Conservation (phyloP, 768 basidiomycete species). For the Nidularia sp. region DNA sequence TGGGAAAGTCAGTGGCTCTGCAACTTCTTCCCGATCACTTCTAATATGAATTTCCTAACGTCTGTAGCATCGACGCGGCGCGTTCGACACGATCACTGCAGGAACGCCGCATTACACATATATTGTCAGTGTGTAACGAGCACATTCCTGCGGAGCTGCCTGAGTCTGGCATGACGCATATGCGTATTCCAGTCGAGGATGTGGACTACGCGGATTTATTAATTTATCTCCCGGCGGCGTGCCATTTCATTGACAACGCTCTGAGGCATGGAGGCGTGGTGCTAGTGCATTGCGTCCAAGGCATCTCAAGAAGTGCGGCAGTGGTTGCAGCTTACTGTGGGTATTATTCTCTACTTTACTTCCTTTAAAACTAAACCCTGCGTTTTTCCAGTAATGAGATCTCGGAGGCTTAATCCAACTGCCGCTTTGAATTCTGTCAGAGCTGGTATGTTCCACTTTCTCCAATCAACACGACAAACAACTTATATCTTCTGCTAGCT, state of each 20-base stretch:
- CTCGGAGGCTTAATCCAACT: slow-evolving; percentile 49
- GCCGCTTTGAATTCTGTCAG: slow-evolving; percentile 60
- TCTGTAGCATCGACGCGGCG: slow-evolving; percentile 60
- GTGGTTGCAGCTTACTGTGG: slow-evolving; percentile 77
- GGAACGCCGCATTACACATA: slow-evolving; percentile 75
- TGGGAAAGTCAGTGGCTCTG: slow-evolving; percentile 64
- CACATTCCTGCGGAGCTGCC: slow-evolving; percentile 67
- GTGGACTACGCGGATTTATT: slow-evolving; percentile 67
- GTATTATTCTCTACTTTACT: slow-evolving; percentile 15
- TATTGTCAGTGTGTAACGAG: slow-evolving; percentile 74
- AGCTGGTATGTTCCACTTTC: slow-evolving; percentile 39
- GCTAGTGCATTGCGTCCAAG: slow-evolving; percentile 66
- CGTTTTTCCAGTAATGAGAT: slow-evolving; percentile 56
- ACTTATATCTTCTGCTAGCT: slow-evolving; percentile 37
- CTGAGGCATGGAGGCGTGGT: slow-evolving; percentile 54
- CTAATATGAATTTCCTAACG: slow-evolving; percentile 11
- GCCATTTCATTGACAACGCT: slow-evolving; percentile 63
- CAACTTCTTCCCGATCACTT: slow-evolving; percentile 9
- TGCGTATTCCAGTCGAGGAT: slow-evolving; percentile 69
- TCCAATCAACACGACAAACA: too few relatives aligned
- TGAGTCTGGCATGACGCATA: slow-evolving; percentile 64
- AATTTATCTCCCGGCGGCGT: slow-evolving; percentile 61
- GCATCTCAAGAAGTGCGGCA: slow-evolving; percentile 61
- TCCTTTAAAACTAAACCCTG: slow-evolving; percentile 7
- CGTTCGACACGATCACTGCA: slow-evolving; percentile 66